These are phyloP conservation scores for Gnomoniopsis sp. DNA, from an alignment of 2,329 filamentous ascomycete genomes.

Conservation along the genomic window DNA sequence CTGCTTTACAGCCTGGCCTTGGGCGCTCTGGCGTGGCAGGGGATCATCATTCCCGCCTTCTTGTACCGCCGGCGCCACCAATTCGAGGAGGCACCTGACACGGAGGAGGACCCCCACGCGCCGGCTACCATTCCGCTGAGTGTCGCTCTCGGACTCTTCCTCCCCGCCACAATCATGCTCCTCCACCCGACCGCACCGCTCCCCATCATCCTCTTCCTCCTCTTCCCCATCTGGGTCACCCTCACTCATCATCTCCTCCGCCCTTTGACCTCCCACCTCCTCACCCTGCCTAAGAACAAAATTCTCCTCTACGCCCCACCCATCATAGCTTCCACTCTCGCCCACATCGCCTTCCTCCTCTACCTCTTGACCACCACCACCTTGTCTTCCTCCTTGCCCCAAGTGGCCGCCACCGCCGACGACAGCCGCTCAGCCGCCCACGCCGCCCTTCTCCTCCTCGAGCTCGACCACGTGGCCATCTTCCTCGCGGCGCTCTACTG, in stretches of 20 bases:
- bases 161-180: background rate
- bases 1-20: background rate
- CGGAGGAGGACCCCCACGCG: no score
- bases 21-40: slow-evolving; percentile 5
- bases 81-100: no score
- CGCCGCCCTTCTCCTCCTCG: slow-evolving; percentile 41
- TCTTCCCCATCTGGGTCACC: background rate
- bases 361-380: no score
- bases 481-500: slow-evolving; percentile 49
- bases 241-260: background rate
- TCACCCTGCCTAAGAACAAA: background rate
- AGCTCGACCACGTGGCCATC: slow-evolving; percentile 44
- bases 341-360: background rate
- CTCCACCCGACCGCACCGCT: background rate
- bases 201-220: background rate
- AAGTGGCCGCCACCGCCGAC: no score
- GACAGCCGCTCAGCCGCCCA: slow-evolving; percentile 50
- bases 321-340: background rate
- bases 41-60: slow-evolving; percentile 2
- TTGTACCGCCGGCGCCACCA: background rate
- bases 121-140: background rate
- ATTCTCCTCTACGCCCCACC: background rate
- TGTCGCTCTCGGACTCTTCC: background rate
- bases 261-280: background rate
- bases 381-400: no score